A percentile compares a stretch with the other conserved stretches of the same genome.
Evolutionary conservation across 306 rosid species (phyloP).

Genomic region (Cicer yamashitae): DNA sequence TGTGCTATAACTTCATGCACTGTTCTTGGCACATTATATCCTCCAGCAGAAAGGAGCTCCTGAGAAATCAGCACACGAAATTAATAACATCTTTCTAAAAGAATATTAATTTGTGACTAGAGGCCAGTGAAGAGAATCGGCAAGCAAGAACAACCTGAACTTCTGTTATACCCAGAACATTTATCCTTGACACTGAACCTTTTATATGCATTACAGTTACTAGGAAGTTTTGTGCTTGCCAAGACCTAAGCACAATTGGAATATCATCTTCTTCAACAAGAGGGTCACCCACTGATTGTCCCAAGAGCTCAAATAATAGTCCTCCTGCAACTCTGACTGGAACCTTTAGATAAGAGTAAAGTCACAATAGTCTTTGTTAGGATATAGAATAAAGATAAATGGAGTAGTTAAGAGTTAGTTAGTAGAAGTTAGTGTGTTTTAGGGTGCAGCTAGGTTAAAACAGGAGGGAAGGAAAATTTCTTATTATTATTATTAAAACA

Average conservation of each 20-base stretch:
- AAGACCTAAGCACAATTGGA: slow-evolving; percentile 89
- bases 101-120: slow-evolving; percentile 35
- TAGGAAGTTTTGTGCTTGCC: slow-evolving; percentile 94
- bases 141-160: slow-evolving; percentile 76
- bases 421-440: no score
- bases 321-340: slow-evolving; percentile 99
- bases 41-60: slow-evolving; percentile 91
- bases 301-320: slow-evolving; percentile 89
- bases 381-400: no score
- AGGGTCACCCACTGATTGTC: slow-evolving; percentile 95
- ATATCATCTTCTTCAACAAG: slow-evolving; percentile 82
- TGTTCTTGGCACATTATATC: slow-evolving; percentile 78
- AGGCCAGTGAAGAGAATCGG: slow-evolving; percentile 34
- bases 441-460: no score
- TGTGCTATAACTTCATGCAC: slow-evolving; percentile 93
- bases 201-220: slow-evolving; percentile 84
- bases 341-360: slow-evolving; percentile 57
- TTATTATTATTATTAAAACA: no score
- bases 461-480: no score
- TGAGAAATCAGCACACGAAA: slow-evolving; percentile 46
- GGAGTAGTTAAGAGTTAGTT: no score
- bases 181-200: slow-evolving; percentile 62
- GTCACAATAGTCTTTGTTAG: slow-evolving; percentile 15
- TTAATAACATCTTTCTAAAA: slow-evolving; percentile 20
- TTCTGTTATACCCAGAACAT: slow-evolving; percentile 87